Base-by-base conservation (phyloP, 179 eudicot genomes). In the Spergularia azorica region DNA sequence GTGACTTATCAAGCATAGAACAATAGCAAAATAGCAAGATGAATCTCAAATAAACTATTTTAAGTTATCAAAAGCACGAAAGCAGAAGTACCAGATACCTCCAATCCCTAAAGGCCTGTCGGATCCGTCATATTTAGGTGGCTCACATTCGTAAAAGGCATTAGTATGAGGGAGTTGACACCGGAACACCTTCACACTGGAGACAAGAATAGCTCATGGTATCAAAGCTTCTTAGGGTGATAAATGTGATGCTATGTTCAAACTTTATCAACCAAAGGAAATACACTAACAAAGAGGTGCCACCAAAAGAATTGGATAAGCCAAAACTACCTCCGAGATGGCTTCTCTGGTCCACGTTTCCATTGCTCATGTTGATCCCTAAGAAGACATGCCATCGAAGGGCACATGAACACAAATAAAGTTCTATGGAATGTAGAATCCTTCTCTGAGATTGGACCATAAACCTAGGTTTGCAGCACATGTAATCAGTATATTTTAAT, bases 301-400 rank as follows among this genome's bases (percentile, higher is more conserved):
- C 32, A 9, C 20, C 11, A 3, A 1, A 72, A 73, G 61, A 32
- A 32, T 43, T 43, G 4, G 48, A 43, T 43, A 43, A 41, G 57
- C 10, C 63, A 75, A 17, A 38, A 2, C 52, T 84, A 95, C 98
- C 98, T 93, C 46, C 98, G 81, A 74, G 85, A 85, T 73, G 89
- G 84, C 60, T 83, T 91, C 32, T 88, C 85, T 65, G 85, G 79
- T 60, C 84, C 81, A 57, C 82, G 89, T 79, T 88, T 95, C 98
- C 95, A 91, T 72, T 95, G 98, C 78, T 93, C 97, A 70, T 93
- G 98, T 51, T 92, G 98, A 79, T 95, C 97, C 75, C 86, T 86
- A 63, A 86, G 85, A 68, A 93, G 92, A 83, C 97, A 95, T 15
- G 83, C 38, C 97, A 91, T 90, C 8, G 96, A 91, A 39, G 87